Percentiles rank a stretch among this genome's conserved stretches.
Evolutionary conservation across 495 filamentous ascomycete species (phyloP).

Genomic region (Choiromyces venosus): DNA sequence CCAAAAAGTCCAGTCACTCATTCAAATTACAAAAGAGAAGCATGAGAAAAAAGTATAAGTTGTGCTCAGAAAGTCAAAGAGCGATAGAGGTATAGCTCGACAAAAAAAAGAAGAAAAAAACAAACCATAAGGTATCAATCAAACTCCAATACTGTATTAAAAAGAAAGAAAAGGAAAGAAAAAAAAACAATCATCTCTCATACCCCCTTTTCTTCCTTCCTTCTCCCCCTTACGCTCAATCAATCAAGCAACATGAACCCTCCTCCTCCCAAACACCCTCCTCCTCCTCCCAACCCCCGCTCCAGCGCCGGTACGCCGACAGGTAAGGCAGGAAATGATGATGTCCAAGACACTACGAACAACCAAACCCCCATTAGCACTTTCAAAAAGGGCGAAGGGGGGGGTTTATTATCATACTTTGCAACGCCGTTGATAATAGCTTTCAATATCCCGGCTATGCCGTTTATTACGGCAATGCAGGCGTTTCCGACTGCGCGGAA

Average conservation of each 20-base stretch:
- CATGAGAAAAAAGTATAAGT: too few relatives aligned
- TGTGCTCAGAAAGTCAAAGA: too few relatives aligned
- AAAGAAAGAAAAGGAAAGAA: background rate
- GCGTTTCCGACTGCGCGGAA: constrained; percentile 77
- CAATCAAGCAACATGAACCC: background rate
- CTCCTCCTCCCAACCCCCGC: background rate
- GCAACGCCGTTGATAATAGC: constrained; percentile 65
- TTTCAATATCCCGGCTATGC: constrained; percentile 66
- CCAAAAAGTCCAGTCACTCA: background rate
- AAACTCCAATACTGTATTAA: background rate
- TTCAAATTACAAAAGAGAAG: too few relatives aligned
- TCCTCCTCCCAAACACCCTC: background rate
- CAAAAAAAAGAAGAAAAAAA: too few relatives aligned
- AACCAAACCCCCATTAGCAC: constrained; percentile 41
- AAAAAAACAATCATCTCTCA: background rate
- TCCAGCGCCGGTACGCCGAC: constrained; percentile 53
- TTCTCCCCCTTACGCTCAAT: too few relatives aligned
- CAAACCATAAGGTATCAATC: background rate
- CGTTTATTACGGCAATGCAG: constrained; percentile 79
- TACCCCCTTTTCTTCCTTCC: background rate
- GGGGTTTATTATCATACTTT: constrained; percentile 5
- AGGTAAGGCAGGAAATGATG: constrained; percentile 82
- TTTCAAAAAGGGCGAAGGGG: background rate
- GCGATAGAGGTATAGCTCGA: background rate
- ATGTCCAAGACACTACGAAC: constrained; percentile 72